Base-by-base conservation (phyloP, 163 green algal species). In the Scenedesmus sp. region DNA sequence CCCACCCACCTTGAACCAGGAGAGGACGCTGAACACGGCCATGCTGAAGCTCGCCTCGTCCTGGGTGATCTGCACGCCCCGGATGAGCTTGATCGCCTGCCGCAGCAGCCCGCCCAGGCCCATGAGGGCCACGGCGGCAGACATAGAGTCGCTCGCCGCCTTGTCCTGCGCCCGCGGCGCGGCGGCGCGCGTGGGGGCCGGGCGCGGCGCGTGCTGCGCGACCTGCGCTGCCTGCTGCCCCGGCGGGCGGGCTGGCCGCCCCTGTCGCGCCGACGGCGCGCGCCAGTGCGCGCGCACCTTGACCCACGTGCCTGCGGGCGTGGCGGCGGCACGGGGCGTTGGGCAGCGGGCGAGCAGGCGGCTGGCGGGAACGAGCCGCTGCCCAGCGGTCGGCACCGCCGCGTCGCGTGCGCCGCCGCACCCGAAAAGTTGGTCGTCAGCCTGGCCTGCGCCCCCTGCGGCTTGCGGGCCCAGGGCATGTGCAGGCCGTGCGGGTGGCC, bases 121-220 rank as follows among this genome's bases (percentile, higher is more conserved):
- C 72, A 80, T 73, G 26, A 80, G 45, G 10, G 13, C 20, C 22
- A 80, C 63, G 2, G 72, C 72, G 44, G 62, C 60, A 53, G 50
- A 20, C 72, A 80, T 80, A 14, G 42, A 24, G 45, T 71, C 60
- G 36, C 47, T 67, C 1, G 58, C 58, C 28, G 36, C 31, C 29
- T 64, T 72, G 72, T 80, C 72, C 72, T 80, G 72, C 36, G 39
- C 62, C n/a, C n/a, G n/a, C n/a, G n/a, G n/a, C n/a, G n/a, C n/a
- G n/a, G n/a, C n/a, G n/a, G n/a, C n/a, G n/a, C 7, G 39, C 39
- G 39, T 47, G 39, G 39, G 39, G 10, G 6, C 7, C 39, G 10
- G 6, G 39, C 39, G 10, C 7, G 10, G 10, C 7, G 39, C 39
- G 39, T 47, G 39, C 39, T 47, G 39, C 10, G 39, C 7, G 39